Conservation (phyloP, 805 yeast genomes). For the Brettanomyces bruxellensis region DNA sequence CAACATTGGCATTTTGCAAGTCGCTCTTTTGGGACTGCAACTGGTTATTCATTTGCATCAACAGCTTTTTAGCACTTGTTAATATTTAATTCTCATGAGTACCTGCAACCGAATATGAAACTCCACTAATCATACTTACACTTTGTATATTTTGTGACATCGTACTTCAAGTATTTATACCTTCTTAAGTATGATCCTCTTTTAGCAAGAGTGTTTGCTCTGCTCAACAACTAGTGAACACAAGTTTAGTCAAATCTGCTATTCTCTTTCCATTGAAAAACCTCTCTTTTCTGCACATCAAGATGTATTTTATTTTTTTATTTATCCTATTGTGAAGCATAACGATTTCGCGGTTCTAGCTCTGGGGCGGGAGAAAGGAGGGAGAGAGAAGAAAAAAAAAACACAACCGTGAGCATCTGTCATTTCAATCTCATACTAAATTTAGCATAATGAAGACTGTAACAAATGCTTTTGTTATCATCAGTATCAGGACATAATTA, state of each 20-base stretch:
- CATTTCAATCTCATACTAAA: not conserved
- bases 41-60: conserved; percentile 60
- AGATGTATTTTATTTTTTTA: not conserved
- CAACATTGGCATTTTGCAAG: conserved; percentile 43
- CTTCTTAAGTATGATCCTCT: not conserved
- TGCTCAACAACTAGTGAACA: too few species aligned
- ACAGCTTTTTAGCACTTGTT: conserved; percentile 14
- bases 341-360: not conserved
- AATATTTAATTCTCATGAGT: conserved; percentile 17
- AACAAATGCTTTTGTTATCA: too few species aligned
- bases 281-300: not conserved
- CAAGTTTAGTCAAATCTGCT: too few species aligned
- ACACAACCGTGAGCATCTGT: not conserved
- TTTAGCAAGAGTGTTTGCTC: too few species aligned
- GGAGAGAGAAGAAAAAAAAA: too few species aligned
- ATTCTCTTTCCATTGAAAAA: not conserved
- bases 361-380: too few species aligned
- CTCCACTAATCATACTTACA: conserved; percentile 12
- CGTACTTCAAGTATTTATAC: too few species aligned
- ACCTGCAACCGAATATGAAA: too few species aligned
- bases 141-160: conserved; percentile 7
- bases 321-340: too few species aligned
- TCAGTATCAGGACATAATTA: too few species aligned
- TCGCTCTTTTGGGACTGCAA: conserved; percentile 52
- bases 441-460: too few species aligned